Evolutionary conservation across 768 basidiomycete genomes (phyloP), one percentile per base, ranked within the genome.

Genomic region (Pulveroboletus sp.): DNA sequence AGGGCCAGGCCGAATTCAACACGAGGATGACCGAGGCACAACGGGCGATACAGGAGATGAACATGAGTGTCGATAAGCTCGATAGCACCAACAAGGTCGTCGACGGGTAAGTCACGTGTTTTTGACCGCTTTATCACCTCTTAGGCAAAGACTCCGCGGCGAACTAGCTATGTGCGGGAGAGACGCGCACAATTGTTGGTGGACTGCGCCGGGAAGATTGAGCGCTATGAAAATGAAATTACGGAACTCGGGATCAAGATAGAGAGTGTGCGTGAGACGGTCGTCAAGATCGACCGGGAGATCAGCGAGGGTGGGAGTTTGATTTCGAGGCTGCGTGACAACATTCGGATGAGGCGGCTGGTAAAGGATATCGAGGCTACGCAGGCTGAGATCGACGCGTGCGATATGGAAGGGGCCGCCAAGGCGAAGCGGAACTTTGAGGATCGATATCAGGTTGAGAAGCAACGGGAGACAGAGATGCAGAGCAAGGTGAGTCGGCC

Each of bases 341-440:
- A 97, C 65, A 71, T 92, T 39, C 81, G 88, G 5, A 81, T 90
- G 47, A 76, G 91, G 50, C 78, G 79, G 60, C 73, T 91, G 21
- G 73, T 76, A 48, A 72, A 75, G 40, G 81, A 90, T 47, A 86
- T 96, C 27, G 73, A 71, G 27, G 73, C 74, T 1, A 82, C 84
- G 7, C 81, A 89, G 61, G 73, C 71, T 10, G 77, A 93, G 66
- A 86, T 96, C 47, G 83, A 84, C 40, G 70, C 74, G 6, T 76
- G 81, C 51, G 89, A 97, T 67, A 79, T 97, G 71, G 92, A 94
- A 57, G 83, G 82, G 53, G 90, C 92, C 17, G 86, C 85, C 17
- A 88, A 82, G 63, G 89, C 91, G 18, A 82, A 83, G 65, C 78
- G 86, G 50, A 87, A 83, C 50, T 99, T 95, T 67, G 82, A 94